These are phyloP conservation scores for Trifolium pratense DNA, from an alignment of 306 rosid species.

Conservation along the genomic window DNA sequence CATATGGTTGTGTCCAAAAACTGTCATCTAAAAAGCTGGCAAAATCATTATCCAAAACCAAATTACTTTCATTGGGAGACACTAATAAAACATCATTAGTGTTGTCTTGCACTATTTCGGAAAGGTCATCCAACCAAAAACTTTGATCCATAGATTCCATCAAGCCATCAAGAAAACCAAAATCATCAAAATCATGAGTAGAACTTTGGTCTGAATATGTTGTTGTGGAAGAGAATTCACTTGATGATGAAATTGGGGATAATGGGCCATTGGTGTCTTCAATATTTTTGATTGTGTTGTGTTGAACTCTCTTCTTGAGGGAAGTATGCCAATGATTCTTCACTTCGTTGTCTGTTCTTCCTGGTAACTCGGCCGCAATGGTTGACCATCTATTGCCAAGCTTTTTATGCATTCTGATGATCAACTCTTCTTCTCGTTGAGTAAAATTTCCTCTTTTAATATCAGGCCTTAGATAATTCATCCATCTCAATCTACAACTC, in stretches of 20 bases:
- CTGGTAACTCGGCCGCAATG: conserved; percentile 90
- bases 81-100: conserved; percentile 12
- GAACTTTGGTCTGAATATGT: neutral
- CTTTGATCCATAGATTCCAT: neutral
- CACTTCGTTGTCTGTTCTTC: conserved; percentile 98
- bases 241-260: conserved; percentile 20
- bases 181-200: conserved; percentile 30
- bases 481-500: conserved; percentile 97
- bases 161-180: conserved; percentile 42
- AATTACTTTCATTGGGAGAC: conserved; percentile 14
- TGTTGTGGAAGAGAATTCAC: conserved; percentile 31
- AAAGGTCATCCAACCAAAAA: conserved; percentile 44
- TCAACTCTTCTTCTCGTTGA: conserved; percentile 87
- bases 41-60: neutral
- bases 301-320: conserved; percentile 36
- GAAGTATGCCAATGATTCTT: conserved; percentile 83
- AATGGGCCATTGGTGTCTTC: conserved; percentile 20
- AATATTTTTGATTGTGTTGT: neutral
- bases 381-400: conserved; percentile 77
- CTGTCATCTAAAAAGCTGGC: conserved; percentile 26
- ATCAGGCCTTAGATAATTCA: conserved; percentile 93
- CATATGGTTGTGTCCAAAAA: conserved; percentile 44
- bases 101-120: neutral
- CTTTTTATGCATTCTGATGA: conserved; percentile 83
- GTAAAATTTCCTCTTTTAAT: conserved; percentile 94